A percentile compares a stretch with the other conserved stretches of the same genome.
Evolutionary conservation across 208 protist species (phyloP).

Genomic region (Balamuthia mandrillaris): DNA sequence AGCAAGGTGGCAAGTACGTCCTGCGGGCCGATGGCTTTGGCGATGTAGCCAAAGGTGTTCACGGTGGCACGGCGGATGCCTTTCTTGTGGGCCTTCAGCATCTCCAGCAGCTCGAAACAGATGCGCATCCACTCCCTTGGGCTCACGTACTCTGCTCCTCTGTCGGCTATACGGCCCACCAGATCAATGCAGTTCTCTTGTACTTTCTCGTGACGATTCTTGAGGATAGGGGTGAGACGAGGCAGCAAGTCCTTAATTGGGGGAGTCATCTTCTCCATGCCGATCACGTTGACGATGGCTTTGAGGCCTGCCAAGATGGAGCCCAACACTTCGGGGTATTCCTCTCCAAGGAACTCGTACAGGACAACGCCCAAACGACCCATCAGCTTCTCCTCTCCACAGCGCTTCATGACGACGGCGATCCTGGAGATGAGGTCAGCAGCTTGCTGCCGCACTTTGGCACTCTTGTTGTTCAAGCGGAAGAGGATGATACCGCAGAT

Average conservation of each 20-base stretch:
- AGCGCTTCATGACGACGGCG: slow-evolving; percentile 88
- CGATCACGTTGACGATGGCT: slow-evolving; percentile 93
- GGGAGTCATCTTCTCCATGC: slow-evolving; percentile 87
- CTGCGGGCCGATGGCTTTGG: slow-evolving; percentile 96
- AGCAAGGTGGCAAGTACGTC: slow-evolving; percentile 97
- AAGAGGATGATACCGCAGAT: slow-evolving; percentile 94
- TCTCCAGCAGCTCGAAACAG: slow-evolving; percentile 96
- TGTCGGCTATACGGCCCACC: slow-evolving; percentile 93
- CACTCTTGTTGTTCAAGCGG: slow-evolving; percentile 89
- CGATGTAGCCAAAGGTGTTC: slow-evolving; percentile 98
- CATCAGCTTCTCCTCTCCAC: slow-evolving; percentile 88
- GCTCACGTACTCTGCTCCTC: slow-evolving; percentile 79
- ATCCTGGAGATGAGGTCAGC: slow-evolving; percentile 93
- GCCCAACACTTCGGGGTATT: slow-evolving; percentile 94
- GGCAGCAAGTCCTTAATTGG: slow-evolving; percentile 91
- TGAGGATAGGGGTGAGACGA: slow-evolving; percentile 96
- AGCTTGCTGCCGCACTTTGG: slow-evolving; percentile 89
- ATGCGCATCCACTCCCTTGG: slow-evolving; percentile 92
- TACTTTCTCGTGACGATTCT: slow-evolving; percentile 96
- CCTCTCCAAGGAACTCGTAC: slow-evolving; percentile 97
- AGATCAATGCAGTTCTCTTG: slow-evolving; percentile 96
- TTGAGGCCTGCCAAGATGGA: slow-evolving; percentile 93
- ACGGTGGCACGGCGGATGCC: slow-evolving; percentile 91
- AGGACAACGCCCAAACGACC: slow-evolving; percentile 91
- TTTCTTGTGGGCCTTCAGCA: slow-evolving; percentile 97